Evolutionary conservation across 208 protist species (phyloP).

Genomic region (Acanthamoeba sp.): DNA sequence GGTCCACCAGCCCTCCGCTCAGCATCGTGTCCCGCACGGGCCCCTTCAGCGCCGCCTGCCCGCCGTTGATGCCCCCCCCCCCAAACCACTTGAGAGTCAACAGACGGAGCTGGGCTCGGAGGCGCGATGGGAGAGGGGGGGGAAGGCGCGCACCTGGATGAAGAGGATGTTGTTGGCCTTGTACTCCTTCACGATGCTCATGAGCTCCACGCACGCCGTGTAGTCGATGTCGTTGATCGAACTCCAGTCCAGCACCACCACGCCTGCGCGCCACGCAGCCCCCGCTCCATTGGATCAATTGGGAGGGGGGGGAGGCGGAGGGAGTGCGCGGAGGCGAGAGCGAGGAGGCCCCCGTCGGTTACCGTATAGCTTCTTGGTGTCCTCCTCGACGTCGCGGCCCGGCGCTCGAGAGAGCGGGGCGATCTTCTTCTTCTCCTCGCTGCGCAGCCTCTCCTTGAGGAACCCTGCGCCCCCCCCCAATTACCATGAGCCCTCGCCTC

Average conservation of each 20-base stretch:
- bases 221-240: conserved; percentile 68
- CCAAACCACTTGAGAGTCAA: too few relatives aligned
- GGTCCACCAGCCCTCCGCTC: conserved; percentile 24
- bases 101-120: too few relatives aligned
- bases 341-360: background rate
- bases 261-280: background rate
- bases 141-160: background rate
- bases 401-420: background rate
- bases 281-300: too few relatives aligned
- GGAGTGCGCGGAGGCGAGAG: background rate
- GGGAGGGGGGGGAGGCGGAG: background rate
- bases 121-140: too few relatives aligned
- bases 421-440: conserved; percentile 19
- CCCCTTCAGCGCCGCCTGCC: conserved; percentile 24
- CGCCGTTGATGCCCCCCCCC: too few relatives aligned
- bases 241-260: conserved; percentile 57
- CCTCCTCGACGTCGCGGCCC: background rate
- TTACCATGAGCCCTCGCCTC: too few relatives aligned
- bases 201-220: conserved; percentile 30
- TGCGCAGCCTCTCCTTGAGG: background rate
- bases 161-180: conserved; percentile 66
- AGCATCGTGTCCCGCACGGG: conserved; percentile 46
- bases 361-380: conserved; percentile 9
- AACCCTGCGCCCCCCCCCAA: background rate
- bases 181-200: conserved; percentile 28